phyloP scores from a whole-genome alignment of 2,329 filamentous ascomycete species.

The Fragosphaeria purpurea region DNA sequence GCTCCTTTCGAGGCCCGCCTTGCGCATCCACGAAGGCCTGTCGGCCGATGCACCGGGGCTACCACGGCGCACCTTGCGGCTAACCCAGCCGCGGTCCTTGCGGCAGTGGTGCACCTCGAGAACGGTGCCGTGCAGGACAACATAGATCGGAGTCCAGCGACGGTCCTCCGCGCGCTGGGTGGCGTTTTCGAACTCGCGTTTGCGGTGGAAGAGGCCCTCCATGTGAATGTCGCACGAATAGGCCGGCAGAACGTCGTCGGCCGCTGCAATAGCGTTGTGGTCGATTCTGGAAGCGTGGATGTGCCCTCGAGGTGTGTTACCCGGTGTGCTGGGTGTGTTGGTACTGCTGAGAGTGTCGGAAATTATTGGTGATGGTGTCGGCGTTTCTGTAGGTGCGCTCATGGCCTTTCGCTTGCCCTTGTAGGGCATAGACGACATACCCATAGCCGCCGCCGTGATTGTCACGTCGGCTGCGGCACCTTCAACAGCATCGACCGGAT shows the following conservation, averaged over 20 bases:
- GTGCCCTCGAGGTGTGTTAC: too few species aligned
- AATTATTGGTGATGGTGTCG: background rate
- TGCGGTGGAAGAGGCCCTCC: constrained; percentile 49
- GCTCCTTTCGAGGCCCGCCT: constrained; percentile 49
- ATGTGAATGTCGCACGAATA: constrained; percentile 48
- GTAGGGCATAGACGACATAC: background rate
- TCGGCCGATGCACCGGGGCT: constrained; percentile 36
- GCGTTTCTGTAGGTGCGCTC: background rate
- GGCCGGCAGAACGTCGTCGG: constrained; percentile 37
- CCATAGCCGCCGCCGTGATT: too few species aligned
- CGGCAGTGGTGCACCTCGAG: constrained; percentile 57
- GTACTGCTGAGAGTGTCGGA: too few species aligned
- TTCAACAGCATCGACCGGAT: too few species aligned
- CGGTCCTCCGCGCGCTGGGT: constrained; percentile 52
- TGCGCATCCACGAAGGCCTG: constrained; percentile 41
- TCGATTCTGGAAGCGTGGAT: too few species aligned
- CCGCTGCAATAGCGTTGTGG: background rate
- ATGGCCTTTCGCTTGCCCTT: constrained; percentile 8
- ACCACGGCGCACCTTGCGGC: constrained; percentile 35
- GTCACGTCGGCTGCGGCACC: too few species aligned
- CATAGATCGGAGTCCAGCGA: constrained; percentile 54
- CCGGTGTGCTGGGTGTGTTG: too few species aligned
- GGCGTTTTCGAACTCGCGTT: constrained; percentile 57
- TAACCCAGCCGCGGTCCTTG: constrained; percentile 39
- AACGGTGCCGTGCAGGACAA: constrained; percentile 57